Conservation (phyloP, 2,329 filamentous ascomycete species). For the Aureobasidium musti region DNA sequence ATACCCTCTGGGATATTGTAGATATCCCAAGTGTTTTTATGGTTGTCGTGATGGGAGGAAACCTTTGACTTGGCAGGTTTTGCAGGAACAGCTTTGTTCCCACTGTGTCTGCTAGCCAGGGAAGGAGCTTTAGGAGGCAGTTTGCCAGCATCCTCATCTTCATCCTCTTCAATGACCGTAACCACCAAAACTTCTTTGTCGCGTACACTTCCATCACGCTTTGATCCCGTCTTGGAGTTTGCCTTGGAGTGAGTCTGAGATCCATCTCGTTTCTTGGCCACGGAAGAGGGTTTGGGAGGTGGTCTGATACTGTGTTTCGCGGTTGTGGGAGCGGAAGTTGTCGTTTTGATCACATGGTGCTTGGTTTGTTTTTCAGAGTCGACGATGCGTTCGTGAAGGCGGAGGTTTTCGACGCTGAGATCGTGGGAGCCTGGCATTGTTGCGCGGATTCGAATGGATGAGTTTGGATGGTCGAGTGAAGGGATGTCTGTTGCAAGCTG, state of each 20-base stretch:
- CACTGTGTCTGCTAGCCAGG: neutral
- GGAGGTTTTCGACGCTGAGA: slow-evolving; percentile 19
- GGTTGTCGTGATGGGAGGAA: neutral
- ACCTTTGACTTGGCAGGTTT: neutral
- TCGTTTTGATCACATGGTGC: slow-evolving; percentile 4
- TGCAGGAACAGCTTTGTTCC: neutral
- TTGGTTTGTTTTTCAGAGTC: neutral
- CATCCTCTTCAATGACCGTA: slow-evolving; percentile 21
- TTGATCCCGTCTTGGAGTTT: neutral
- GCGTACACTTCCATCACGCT: neutral
- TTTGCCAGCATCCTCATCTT: neutral
- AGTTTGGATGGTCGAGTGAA: too few species aligned
- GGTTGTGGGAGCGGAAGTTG: neutral
- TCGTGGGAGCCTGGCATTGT: slow-evolving; percentile 21
- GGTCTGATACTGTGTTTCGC: neutral
- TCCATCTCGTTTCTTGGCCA: too few species aligned
- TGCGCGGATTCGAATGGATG: neutral
- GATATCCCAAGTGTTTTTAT: neutral
- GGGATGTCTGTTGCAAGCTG: too few species aligned
- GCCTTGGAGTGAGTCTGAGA: slow-evolving; percentile 5
- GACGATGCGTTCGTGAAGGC: slow-evolving; percentile 7
- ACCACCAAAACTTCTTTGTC: slow-evolving; percentile 1
- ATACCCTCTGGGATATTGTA: neutral
- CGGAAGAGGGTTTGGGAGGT: neutral
- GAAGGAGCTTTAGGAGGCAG: slow-evolving; percentile 3